Conservation (phyloP, 331 rosid species). For the Spiraea crenata region DNA sequence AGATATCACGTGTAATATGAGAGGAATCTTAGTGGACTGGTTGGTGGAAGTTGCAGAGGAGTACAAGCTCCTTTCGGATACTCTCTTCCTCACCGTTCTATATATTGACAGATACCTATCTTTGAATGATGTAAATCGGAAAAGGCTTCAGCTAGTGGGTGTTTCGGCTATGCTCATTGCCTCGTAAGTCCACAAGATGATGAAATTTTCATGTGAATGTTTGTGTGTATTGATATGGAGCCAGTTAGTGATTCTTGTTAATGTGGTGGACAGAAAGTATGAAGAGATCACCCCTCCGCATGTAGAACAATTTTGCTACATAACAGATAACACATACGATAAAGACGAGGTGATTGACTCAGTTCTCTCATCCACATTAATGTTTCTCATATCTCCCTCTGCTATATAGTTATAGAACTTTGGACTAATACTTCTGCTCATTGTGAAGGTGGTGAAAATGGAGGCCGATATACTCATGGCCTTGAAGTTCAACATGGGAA, state of each 20-base stretch:
- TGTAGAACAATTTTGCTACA: slow-evolving; percentile 73
- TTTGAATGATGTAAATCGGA: slow-evolving; percentile 35
- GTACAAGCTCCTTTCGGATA: slow-evolving; percentile 73
- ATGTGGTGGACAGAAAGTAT: slow-evolving; percentile 56
- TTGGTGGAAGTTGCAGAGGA: slow-evolving; percentile 89
- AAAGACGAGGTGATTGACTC: slow-evolving; percentile 56
- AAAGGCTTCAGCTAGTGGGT: slow-evolving; percentile 68
- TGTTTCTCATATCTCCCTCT: neutral
- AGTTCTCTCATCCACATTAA: neutral
- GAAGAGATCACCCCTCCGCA: slow-evolving; percentile 89
- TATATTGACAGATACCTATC: slow-evolving; percentile 75
- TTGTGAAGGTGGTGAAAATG: slow-evolving; percentile 66
- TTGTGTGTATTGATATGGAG: neutral
- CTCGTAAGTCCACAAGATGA: slow-evolving; percentile 51
- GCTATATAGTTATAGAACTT: neutral
- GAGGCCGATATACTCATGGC: slow-evolving; percentile 76
- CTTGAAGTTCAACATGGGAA: slow-evolving; percentile 82
- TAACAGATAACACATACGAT: slow-evolving; percentile 69
- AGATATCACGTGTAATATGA: slow-evolving; percentile 70
- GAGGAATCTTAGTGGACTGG: slow-evolving; percentile 86
- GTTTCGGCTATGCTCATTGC: slow-evolving; percentile 86
- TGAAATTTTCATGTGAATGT: neutral
- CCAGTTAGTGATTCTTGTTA: neutral
- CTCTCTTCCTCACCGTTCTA: slow-evolving; percentile 55
- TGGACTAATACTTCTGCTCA: neutral